Evolutionary conservation across 148 eudicot species (phyloP), one percentile per base, ranked within the genome.

Genomic region (Rhododendron vialii): DNA sequence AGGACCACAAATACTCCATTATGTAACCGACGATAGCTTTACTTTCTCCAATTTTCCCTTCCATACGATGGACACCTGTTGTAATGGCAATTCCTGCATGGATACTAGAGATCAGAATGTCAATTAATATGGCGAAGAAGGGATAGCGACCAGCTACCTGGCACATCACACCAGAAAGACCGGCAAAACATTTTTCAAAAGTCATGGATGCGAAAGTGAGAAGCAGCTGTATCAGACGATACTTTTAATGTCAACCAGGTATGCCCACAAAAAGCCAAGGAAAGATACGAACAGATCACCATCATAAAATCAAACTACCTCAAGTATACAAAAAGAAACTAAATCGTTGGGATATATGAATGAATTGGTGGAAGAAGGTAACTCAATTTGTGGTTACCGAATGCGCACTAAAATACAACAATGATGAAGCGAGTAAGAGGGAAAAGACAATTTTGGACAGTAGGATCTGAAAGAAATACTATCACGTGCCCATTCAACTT

Each of bases 21-120:
- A 41, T 87, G 79, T 36, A 43, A 87, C 86, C 80, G 89, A 84
- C 48, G 67, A 80, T n/a, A 24, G 83, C 86, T 83, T 83, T 83
- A 86, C 85, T 53, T 28, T 57, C 35, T 18, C 41, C 41, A 73
- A 30, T 71, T 71, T n/a, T 61, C 61, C 82, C 28, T 77, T 83
- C 35, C 51, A 17, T 35, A 9, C 20, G 11, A 61, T 26, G 63
- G 86, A 83, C 88, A 87, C 88, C 53, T 87, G 86, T 83, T 77
- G 43, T 12, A 7, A 71, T 11, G 55, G 45, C 41, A 35, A 53
- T 59, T 53, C 77, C 85, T 61, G 59, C 80, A 86, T 20, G 41
- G 9, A 67, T 12, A 47, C 76, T 76, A 82, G 74, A 77, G 82
- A 81, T 82, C 81, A 86, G 50, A 33, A 59, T 24, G 71, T 55